Evolutionary conservation across 2,329 filamentous ascomycete genomes (phyloP).

Genomic region (Keithomyces neogunnii): DNA sequence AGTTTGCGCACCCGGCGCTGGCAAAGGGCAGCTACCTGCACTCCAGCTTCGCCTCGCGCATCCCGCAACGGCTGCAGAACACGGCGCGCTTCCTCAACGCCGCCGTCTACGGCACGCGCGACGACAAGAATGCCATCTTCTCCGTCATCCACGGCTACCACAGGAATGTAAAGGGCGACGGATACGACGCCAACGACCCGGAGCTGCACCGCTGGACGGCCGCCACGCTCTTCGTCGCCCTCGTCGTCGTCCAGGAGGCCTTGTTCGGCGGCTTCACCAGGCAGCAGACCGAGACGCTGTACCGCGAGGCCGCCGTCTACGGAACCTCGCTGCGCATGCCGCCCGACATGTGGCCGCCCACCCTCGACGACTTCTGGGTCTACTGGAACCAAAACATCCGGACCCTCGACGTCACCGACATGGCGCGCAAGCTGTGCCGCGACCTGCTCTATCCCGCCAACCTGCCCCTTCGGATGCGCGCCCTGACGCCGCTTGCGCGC

Average conservation of each 20-base stretch:
- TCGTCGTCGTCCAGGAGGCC: constrained; percentile 25
- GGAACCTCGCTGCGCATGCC: constrained; percentile 22
- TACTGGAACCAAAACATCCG: constrained; percentile 29
- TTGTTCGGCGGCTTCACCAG: constrained; percentile 23
- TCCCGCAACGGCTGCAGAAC: constrained; percentile 25
- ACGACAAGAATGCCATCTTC: constrained; percentile 25
- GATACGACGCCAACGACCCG: constrained; percentile 27
- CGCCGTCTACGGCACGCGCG: constrained; percentile 24
- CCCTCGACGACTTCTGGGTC: constrained; percentile 24
- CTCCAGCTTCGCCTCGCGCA: constrained; percentile 28
- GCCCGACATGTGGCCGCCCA: constrained; percentile 26
- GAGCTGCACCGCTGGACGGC: constrained; percentile 31
- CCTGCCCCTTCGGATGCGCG: constrained; percentile 13
- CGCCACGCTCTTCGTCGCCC: constrained; percentile 28
- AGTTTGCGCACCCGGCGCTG: constrained; percentile 30
- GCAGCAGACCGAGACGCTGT: constrained; percentile 16
- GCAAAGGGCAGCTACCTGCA: constrained; percentile 27
- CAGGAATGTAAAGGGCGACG: constrained; percentile 20
- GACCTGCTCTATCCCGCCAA: constrained; percentile 16
- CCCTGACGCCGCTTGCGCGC: constrained; percentile 12
- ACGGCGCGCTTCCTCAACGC: constrained; percentile 31
- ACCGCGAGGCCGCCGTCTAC: constrained; percentile 18
- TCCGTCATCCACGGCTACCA: constrained; percentile 27
- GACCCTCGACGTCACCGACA: constrained; percentile 22
- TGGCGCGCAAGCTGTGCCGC: constrained; percentile 16